phyloP scores from a whole-genome alignment of 345 rosid genomes.

The Carallia pectinifolia region DNA sequence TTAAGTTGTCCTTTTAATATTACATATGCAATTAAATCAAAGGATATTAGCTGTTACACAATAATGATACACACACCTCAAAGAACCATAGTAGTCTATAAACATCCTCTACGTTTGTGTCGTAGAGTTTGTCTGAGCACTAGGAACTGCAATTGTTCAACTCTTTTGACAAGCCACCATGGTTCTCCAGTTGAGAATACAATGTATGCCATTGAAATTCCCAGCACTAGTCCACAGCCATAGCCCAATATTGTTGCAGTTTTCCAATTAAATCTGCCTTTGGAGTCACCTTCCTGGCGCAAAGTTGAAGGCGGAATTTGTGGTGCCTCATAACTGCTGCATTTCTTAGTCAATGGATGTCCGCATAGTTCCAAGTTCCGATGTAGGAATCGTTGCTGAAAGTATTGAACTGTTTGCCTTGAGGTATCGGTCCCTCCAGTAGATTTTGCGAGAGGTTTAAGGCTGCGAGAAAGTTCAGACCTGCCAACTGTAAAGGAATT shows the following conservation, averaged over 20 bases:
- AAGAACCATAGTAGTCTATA: not conserved
- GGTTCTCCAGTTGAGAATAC: not conserved
- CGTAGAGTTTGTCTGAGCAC: not conserved
- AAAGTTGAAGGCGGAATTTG: not conserved
- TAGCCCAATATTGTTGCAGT: not conserved
- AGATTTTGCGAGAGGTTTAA: not conserved
- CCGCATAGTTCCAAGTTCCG: conserved; percentile 5
- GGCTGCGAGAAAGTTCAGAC: not conserved
- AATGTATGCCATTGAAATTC: not conserved
- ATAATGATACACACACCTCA: not conserved
- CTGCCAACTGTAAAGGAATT: conserved; percentile 19
- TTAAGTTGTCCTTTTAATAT: too few species aligned
- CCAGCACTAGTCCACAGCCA: conserved; percentile 5
- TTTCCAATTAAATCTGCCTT: not conserved
- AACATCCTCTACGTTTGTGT: not conserved
- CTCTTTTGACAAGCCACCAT: conserved; percentile 2
- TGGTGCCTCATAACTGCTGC: not conserved
- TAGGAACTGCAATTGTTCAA: not conserved
- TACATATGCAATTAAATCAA: too few species aligned
- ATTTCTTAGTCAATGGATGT: not conserved
- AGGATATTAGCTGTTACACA: too few species aligned
- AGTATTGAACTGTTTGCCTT: conserved; percentile 5
- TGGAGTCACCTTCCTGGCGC: not conserved
- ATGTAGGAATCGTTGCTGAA: conserved; percentile 5
- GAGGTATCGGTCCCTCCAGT: conserved; percentile 6